Conservation (phyloP, 2,329 filamentous ascomycete genomes). For the Didymella segeticola region DNA sequence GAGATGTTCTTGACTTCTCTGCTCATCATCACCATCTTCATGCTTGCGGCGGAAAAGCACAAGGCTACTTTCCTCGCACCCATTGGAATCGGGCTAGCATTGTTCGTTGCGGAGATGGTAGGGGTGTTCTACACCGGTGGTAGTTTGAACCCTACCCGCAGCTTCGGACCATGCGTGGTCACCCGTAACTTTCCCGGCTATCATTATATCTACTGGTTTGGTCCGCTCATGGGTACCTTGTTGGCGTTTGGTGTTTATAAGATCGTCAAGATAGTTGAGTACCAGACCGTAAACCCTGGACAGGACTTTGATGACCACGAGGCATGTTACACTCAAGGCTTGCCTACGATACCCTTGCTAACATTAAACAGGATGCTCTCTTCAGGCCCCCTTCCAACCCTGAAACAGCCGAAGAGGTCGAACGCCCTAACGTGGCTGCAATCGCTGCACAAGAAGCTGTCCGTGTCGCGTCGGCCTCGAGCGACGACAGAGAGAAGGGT, state of each 20-base stretch:
- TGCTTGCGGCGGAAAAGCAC: conserved; percentile 77
- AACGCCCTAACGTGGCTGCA: conserved; percentile 41
- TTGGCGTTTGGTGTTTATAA: conserved; percentile 50
- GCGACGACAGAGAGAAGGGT: conserved; percentile 2
- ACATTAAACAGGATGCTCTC: conserved; percentile 25
- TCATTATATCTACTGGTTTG: conserved; percentile 55
- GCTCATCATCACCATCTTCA: conserved; percentile 55
- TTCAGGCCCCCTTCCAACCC: conserved; percentile 42
- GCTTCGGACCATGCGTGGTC: conserved; percentile 52
- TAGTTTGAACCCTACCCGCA: conserved; percentile 51
- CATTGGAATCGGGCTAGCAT: conserved; percentile 72
- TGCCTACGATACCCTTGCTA: not conserved
- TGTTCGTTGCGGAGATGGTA: conserved; percentile 67
- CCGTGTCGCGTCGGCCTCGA: not conserved
- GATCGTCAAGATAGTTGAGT: conserved; percentile 51
- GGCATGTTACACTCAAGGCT: conserved; percentile 5
- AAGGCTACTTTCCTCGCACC: conserved; percentile 74
- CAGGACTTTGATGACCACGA: conserved; percentile 51
- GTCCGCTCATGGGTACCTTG: conserved; percentile 45
- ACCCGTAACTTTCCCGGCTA: conserved; percentile 47
- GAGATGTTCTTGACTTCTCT: conserved; percentile 50
- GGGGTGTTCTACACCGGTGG: conserved; percentile 56
- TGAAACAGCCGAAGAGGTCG: conserved; percentile 32
- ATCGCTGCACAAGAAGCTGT: conserved; percentile 34
- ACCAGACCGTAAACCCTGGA: conserved; percentile 52